Base-by-base conservation (phyloP, 2,329 filamentous ascomycete species). In the Fusarium heterosporum region DNA sequence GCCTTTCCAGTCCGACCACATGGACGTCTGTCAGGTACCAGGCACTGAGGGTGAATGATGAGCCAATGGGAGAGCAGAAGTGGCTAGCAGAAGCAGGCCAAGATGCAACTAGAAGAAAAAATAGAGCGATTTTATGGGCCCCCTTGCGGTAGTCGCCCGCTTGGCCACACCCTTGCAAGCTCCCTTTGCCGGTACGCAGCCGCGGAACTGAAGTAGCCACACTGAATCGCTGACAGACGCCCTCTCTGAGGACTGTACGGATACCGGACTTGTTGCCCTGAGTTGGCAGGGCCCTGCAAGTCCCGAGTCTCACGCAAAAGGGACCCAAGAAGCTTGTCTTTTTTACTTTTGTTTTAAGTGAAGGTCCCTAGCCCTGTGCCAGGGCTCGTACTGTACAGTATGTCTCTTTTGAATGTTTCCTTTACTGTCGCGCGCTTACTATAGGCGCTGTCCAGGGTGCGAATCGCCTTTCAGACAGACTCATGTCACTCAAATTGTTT, bases 21-120 rank as follows among this genome's bases (percentile, higher is more conserved):
- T 80, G 77, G 76, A 72, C 67, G 60, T 59, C 73, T 77, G 77
- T 75, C 78, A 81, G 79, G 79, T 77, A 81, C 79, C 78, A 77
- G 78, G 76, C 70, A 77, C 76, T 51, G 67, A 61, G 66, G 69
- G 70, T 45, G 55, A 66, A 52, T 30, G 52, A 39, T 60, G 52
- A 68, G 45, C 79, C 78, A 80, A 79, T 79, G 56, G 62, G 45
- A 48, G 45, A 29, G 11, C 41, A 46, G 53, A 63, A 43, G 41
- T 36, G 36, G 36, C 53, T 26, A 34, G 39, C 52, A 49, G 50
- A 45, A 40, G 38, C 47, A 59, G 60, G 54, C 52, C 47, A 60
- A 50, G 34, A 68, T 63, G 69, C 52, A 59, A 45, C 71, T 71
- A 71, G 71, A 73, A 71, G 68, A 70, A 66, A 66, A 69, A 64